Base-by-base conservation (phyloP, 345 rosid species). In the Salix brachista region DNA sequence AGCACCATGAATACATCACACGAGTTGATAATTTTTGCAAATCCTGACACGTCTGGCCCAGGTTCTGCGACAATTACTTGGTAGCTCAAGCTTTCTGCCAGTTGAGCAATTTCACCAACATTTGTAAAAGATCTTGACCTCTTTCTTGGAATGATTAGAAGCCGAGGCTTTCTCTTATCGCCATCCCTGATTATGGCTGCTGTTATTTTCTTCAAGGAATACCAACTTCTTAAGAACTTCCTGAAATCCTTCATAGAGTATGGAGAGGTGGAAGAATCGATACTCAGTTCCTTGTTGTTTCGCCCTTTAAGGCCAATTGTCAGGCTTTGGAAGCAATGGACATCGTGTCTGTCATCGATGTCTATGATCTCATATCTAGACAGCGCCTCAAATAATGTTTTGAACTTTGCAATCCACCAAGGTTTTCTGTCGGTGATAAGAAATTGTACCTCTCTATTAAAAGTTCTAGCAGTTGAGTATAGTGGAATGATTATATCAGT, bases 401-500 rank as follows among this genome's bases (percentile, higher is more conserved):
- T 70, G 75, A 89, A 95, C 78, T 89, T 92, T 1, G 74, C 50
- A 71, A 89, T 28, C 92, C 91, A 92, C 80, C 71, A 14, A 12
- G 84, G 73, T 16, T 67, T 72, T 48, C 52, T 82, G 82, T 90
- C 69, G 25, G 96, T 88, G 34, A 92, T 78, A n/a, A 91, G 86
- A 74, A 95, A 86, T 50, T 90, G 84, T 4, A 89, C 93, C 25
- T 88, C 81, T 21, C 96, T 87, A 41, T 86, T 79, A 60, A 89
- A 92, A 17, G 75, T 72, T 34, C 91, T 78, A 0, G 92, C 84
- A 34, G 93, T 91, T 52, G 86, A 75, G 78, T 69, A 91, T 0
- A 91, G 81, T 1, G 99, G 97, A 71, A 91, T 70, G 58, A 95
- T 72, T 13, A 90, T 73, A 70, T 95, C 97, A 1, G 94, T 84